Percentiles rank a stretch among this genome's conserved stretches.
phyloP scores from a whole-genome alignment of 2,329 filamentous ascomycete species.

The Clarireedia monteithiana region DNA sequence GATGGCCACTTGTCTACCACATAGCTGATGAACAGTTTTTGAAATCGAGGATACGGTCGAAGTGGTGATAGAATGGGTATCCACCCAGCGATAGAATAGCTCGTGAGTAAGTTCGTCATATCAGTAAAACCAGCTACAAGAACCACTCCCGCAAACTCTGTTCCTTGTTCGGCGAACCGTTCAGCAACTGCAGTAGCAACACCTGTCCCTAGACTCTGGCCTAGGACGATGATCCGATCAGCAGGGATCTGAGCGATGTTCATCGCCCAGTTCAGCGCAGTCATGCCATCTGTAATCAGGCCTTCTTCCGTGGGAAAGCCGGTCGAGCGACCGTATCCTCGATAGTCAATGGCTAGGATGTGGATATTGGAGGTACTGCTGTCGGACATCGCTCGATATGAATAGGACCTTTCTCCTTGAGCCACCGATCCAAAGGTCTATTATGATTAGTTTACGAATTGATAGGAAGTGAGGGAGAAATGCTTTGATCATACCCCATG shows the following conservation, averaged over 20 bases:
- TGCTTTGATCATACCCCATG: constrained; percentile 47
- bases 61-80: constrained; percentile 76
- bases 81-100: constrained; percentile 68
- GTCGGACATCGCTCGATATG: constrained; percentile 69
- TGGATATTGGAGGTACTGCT: constrained; percentile 64
- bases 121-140: constrained; percentile 75
- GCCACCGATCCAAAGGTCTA: constrained; percentile 83
- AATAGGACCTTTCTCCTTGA: constrained; percentile 66
- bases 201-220: constrained; percentile 83
- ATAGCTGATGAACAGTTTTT: constrained; percentile 50
- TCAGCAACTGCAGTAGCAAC: constrained; percentile 70
- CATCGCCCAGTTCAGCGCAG: constrained; percentile 66
- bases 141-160: constrained; percentile 72
- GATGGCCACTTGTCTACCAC: constrained; percentile 81
- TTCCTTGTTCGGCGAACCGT: constrained; percentile 49
- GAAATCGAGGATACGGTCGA: constrained; percentile 54
- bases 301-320: constrained; percentile 76
- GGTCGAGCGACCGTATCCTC: constrained; percentile 75
- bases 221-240: constrained; percentile 68
- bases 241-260: constrained; percentile 56
- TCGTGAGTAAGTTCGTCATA: constrained; percentile 63
- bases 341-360: constrained; percentile 83
- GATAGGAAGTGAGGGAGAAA: not conserved
- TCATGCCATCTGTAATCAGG: constrained; percentile 69
- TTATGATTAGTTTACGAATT: constrained; percentile 12